Percentiles rank a stretch among this genome's conserved stretches.
Conservation (phyloP, 352 stramenopile species). For the Phytopythium oedochilum region DNA sequence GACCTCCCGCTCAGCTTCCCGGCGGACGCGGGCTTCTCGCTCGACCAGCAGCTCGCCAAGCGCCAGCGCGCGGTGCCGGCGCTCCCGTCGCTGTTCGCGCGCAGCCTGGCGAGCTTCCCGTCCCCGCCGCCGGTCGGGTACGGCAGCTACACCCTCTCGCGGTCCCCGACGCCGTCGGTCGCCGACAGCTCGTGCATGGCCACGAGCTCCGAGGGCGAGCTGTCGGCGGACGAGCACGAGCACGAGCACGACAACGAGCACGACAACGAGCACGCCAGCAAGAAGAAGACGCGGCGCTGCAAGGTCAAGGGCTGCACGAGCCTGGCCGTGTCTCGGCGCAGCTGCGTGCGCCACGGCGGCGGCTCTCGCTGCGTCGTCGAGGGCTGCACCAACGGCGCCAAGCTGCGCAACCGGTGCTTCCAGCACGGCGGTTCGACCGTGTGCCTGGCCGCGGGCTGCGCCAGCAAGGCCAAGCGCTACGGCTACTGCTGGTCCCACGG, state of each 20-base stretch:
- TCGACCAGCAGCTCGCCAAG: constrained; percentile 6
- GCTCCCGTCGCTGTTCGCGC: constrained; percentile 19
- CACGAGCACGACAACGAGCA: constrained; percentile 10
- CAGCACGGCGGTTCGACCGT: constrained; percentile 71
- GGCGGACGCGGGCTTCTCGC: neutral
- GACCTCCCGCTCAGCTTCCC: constrained; percentile 4
- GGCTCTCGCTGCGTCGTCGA: constrained; percentile 40
- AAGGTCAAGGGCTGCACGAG: constrained; percentile 65
- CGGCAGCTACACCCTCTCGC: neutral
- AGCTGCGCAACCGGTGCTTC: constrained; percentile 74
- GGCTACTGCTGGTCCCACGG: constrained; percentile 80
- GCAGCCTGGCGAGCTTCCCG: neutral
- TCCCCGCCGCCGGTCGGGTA: neutral
- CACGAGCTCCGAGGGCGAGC: constrained; percentile 23
- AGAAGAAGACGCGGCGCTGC: constrained; percentile 51
- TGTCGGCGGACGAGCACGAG: constrained; percentile 23
- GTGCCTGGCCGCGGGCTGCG: constrained; percentile 57
- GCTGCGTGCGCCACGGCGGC: constrained; percentile 41
- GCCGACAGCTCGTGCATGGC: constrained; percentile 10
- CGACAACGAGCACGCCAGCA: constrained; percentile 4
- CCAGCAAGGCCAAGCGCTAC: constrained; percentile 74
- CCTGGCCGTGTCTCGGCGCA: constrained; percentile 46
- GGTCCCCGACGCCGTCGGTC: constrained; percentile 12
- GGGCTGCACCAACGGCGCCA: constrained; percentile 64
- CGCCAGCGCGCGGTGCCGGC: constrained; percentile 2